Evolutionary conservation across 345 rosid genomes (phyloP).

Genomic region (Angophora floribunda): DNA sequence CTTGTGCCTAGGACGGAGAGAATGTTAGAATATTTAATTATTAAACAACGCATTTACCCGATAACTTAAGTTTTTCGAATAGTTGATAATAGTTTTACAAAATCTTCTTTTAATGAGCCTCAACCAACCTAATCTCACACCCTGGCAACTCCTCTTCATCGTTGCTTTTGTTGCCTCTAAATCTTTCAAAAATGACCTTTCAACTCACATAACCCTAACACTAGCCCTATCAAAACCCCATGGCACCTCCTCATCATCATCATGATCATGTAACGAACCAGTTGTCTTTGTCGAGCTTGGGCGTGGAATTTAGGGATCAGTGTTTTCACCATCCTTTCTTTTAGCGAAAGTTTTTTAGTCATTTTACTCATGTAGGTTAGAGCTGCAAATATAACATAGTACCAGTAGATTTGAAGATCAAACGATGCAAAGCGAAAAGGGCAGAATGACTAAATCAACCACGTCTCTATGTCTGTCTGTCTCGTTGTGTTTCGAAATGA

Average conservation of each 20-base stretch:
- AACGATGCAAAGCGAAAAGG: background rate
- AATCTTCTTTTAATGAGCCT: background rate
- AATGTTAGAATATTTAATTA: background rate
- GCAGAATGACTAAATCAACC: background rate
- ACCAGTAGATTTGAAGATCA: background rate
- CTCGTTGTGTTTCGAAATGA: background rate
- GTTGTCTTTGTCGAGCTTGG: background rate
- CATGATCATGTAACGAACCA: background rate
- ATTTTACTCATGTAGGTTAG: background rate
- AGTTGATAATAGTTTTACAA: background rate
- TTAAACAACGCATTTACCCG: background rate
- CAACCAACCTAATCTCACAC: background rate
- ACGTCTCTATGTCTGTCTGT: background rate
- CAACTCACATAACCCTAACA: background rate
- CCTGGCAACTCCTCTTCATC: background rate
- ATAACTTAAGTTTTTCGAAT: background rate
- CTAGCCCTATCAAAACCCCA: background rate
- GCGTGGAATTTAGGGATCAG: background rate
- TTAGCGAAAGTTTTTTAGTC: background rate
- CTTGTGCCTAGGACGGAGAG: fast-evolving
- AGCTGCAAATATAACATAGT: background rate
- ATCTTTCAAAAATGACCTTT: background rate
- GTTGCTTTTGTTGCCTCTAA: background rate
- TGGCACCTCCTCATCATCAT: background rate
- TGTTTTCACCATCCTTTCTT: background rate